Base-by-base conservation (phyloP, 495 filamentous ascomycete genomes). In the Podospora tetraspora region DNA sequence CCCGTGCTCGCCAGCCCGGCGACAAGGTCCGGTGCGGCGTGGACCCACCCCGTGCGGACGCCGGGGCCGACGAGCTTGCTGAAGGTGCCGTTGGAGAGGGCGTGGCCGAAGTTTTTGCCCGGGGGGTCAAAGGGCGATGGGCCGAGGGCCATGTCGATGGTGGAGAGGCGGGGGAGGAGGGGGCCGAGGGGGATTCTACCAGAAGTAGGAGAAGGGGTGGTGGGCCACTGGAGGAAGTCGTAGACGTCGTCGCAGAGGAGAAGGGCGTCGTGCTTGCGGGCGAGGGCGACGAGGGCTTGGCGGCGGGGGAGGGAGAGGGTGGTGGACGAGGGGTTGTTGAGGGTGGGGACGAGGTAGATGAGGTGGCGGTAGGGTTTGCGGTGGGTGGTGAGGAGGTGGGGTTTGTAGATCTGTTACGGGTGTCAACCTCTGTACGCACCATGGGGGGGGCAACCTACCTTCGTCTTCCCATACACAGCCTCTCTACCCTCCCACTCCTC, bases 191-290 rank as follows among this genome's bases (percentile, higher is more conserved):
- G 57, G 57, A 1, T 60, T 0, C 4, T 25, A 3, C 25, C 25
- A n/a, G n/a, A n/a, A n/a, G n/a, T n/a, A n/a, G n/a, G n/a, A n/a
- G n/a, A n/a, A n/a, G n/a, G 62, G 19, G 67, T 66, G 23, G 61
- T 32, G 7, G 85, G 83, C 87, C 92, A 95, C 74, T 91, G 90
- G 0, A 97, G 82, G 68, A 92, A 88, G 76, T 97, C 94, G 69
- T 97, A 97, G 1, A 97, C 92, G 76, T 97, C 93, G 78, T 97
- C 93, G 13, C 84, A 85, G n/a, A 97, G 83, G 60, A 96, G 77
- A 7, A 96, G 79, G 4, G 91, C 91, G 72, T 97, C 88, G 74
- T 88, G 86, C 32, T 86, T 77, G 13, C 93, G 84, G 3, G 93
- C 93, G 5, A 94, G 71, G 8, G 79, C 75, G 7, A 96, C 86